phyloP scores from a whole-genome alignment of 257 asterid species.

The Handroanthus guayacan region DNA sequence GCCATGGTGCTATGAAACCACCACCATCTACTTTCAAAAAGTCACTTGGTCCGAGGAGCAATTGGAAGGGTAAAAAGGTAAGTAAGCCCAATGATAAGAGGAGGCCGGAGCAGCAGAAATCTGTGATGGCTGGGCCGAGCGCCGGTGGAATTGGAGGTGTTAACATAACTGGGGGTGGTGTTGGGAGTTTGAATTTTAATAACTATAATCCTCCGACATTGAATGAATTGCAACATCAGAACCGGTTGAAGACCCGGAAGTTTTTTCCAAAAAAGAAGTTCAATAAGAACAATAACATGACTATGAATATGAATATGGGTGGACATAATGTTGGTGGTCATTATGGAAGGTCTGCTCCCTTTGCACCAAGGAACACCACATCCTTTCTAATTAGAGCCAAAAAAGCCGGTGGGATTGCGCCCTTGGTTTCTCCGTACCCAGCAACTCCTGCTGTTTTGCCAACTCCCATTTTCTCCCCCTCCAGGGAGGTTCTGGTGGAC shows the following conservation, averaged over 20 bases:
- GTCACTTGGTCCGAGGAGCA: constrained; percentile 67
- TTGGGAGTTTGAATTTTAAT: constrained; percentile 48
- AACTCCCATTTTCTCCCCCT: constrained; percentile 62
- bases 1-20: constrained; percentile 43
- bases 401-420: constrained; percentile 60
- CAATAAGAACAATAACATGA: constrained; percentile 41
- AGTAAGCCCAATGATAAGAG: constrained; percentile 51
- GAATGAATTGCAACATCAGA: constrained; percentile 74
- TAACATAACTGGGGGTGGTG: constrained; percentile 35
- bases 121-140: constrained; percentile 43
- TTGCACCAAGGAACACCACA: constrained; percentile 67
- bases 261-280: constrained; percentile 65
- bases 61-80: constrained; percentile 68
- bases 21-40: constrained; percentile 42
- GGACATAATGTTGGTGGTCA: constrained; percentile 23
- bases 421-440: constrained; percentile 60
- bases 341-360: constrained; percentile 51
- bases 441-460: constrained; percentile 63
- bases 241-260: constrained; percentile 65
- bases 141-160: constrained; percentile 39
- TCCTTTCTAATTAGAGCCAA: constrained; percentile 64
- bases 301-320: constrained; percentile 18
- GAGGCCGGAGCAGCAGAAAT: constrained; percentile 53
- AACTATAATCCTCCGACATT: constrained; percentile 67
- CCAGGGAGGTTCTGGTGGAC: constrained; percentile 57